Evolutionary conservation across 2,329 filamentous ascomycete genomes (phyloP).

Genomic region (Diplocarpon rosae): DNA sequence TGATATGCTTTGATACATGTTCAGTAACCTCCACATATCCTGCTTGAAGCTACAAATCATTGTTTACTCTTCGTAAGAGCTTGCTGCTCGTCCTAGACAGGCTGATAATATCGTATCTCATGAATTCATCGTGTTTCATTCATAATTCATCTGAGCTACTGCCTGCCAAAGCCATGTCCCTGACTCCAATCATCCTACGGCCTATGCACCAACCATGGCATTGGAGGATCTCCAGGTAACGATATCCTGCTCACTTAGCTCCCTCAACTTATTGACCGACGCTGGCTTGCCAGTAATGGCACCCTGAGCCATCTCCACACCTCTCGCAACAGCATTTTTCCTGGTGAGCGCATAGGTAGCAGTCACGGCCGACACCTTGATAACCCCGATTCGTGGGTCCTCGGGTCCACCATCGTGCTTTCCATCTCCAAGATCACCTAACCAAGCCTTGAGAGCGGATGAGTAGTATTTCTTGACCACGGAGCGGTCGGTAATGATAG

Average conservation of each 20-base stretch:
- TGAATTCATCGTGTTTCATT: too few relatives aligned
- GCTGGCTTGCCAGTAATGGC: constrained; percentile 61
- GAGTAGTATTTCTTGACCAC: constrained; percentile 67
- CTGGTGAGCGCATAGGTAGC: constrained; percentile 59
- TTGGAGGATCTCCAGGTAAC: constrained; percentile 42
- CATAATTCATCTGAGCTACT: too few relatives aligned
- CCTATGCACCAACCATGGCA: constrained; percentile 19
- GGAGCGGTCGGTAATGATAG: constrained; percentile 56
- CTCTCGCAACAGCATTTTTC: constrained; percentile 51
- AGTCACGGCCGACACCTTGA: constrained; percentile 61
- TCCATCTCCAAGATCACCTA: constrained; percentile 77
- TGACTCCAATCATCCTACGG: too few relatives aligned
- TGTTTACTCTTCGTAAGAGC: too few relatives aligned
- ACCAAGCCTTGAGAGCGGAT: constrained; percentile 65
- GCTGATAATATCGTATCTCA: too few relatives aligned
- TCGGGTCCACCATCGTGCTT: constrained; percentile 71
- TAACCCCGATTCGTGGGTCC: constrained; percentile 68
- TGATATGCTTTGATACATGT: too few relatives aligned
- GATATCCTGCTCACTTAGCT: constrained; percentile 58
- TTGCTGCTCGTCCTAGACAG: too few relatives aligned
- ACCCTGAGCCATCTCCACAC: constrained; percentile 65
- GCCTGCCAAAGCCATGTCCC: too few relatives aligned
- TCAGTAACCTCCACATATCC: too few relatives aligned
- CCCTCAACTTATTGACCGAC: constrained; percentile 62
- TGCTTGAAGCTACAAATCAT: too few relatives aligned